phyloP scores from a whole-genome alignment of 148 eudicot species.

The Fagopyrum tataricum region DNA sequence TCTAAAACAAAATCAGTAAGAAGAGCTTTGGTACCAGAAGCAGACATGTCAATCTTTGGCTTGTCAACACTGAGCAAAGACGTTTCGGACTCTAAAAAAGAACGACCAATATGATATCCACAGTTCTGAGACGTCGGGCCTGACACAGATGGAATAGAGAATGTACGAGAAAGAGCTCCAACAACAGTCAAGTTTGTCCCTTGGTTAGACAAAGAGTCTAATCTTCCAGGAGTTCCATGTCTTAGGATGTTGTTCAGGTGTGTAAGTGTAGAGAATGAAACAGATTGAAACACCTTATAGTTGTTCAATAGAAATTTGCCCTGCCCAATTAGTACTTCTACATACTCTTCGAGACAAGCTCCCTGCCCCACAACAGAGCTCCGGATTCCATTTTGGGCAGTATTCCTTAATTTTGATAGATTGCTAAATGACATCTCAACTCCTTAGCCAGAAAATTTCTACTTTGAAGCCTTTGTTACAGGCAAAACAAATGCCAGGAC shows the following conservation, averaged over 20 bases:
- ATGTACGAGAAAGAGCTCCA: conserved; percentile 59
- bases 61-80: conserved; percentile 14
- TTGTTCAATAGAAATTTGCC: conserved; percentile 39
- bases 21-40: conserved; percentile 34
- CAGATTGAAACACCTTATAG: conserved; percentile 32
- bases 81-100: conserved; percentile 25
- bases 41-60: conserved; percentile 38
- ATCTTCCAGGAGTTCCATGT: conserved; percentile 44
- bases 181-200: conserved; percentile 45
- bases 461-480: conserved; percentile 8
- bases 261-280: conserved; percentile 23
- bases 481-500: conserved; percentile 20
- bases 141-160: conserved; percentile 68
- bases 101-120: conserved; percentile 51
- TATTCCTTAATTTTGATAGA: conserved; percentile 36
- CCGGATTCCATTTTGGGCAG: conserved; percentile 32
- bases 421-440: conserved; percentile 48
- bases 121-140: conserved; percentile 62
- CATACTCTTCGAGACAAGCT: conserved; percentile 28
- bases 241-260: conserved; percentile 36
- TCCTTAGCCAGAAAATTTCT: conserved; percentile 22
- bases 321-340: conserved; percentile 37
- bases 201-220: conserved; percentile 33
- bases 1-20: conserved; percentile 28
- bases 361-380: conserved; percentile 34